Base-by-base conservation (phyloP, 768 basidiomycete genomes). In the Trametes coccinea region DNA sequence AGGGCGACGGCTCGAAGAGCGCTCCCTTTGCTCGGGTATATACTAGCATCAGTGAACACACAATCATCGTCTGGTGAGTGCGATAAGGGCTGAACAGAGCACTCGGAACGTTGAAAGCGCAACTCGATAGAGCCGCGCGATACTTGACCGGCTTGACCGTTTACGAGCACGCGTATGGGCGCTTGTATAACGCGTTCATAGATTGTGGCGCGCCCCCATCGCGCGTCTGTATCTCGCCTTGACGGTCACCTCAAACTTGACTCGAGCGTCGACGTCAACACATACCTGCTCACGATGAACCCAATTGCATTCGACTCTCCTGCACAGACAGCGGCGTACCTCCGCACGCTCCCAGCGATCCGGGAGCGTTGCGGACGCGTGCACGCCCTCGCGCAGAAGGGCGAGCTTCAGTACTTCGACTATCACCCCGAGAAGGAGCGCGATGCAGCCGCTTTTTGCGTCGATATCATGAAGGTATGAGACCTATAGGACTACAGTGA, bases 301-400 rank as follows among this genome's bases (percentile, higher is more conserved):
- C 54, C 56, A 4, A 41, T 54, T 33, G 56, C 52, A 2, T 29
- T 50, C 9, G 53, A 29, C 47, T 62, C 62, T 7, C 47, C 62
- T 3, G 53, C 14, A 6, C 47, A 59, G 29, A 63, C 57, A 5
- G 62, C 62, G 5, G 57, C 75, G 5, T 95, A 95, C 70, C 84
- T 97, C 46, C 87, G 89, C 34, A 93, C 92, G 0, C 80, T 97
- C 3, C 90, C 92, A 14, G 84, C 94, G n/a, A 93, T 98, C 67
- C 84, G 96, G 48, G 89, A 95, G 67, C 83, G 93, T 45, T 98
- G 94, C 73, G 71, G 75, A 10, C 82, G 82, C 44, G 93, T 98
- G 37, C 86, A 90, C 72, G 82, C 85, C 31, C 86, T 96, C 17
- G 95, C 92, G 11, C 77, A 84, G 72, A 70, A 82, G 63, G 89